Evolutionary conservation across 352 stramenopile genomes (phyloP).

Genomic region (Phytopythium ostracodes): DNA sequence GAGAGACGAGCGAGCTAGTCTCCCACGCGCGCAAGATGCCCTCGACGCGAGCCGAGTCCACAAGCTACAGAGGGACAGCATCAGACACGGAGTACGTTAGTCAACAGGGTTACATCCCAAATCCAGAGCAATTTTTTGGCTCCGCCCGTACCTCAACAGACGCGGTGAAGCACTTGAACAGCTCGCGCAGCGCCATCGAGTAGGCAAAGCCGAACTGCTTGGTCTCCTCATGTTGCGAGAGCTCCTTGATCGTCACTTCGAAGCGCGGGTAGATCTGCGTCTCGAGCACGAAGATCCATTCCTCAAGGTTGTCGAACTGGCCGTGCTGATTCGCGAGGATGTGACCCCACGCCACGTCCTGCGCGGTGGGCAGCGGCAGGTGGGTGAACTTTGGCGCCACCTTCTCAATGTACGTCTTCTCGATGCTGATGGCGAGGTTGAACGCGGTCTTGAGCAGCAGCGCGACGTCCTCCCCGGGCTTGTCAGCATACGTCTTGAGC

Average conservation of each 20-base stretch:
- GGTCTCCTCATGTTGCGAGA: slow-evolving; percentile 53
- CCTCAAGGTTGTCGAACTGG: slow-evolving; percentile 83
- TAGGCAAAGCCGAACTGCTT: slow-evolving; percentile 80
- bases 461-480: slow-evolving; percentile 62
- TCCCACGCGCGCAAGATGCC: slow-evolving; percentile 34
- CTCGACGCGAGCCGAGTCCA: slow-evolving; percentile 44
- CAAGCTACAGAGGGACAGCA: slow-evolving; percentile 21
- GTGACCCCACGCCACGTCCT: slow-evolving; percentile 78
- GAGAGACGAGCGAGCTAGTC: slow-evolving; percentile 21
- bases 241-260: slow-evolving; percentile 50
- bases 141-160: slow-evolving; percentile 58
- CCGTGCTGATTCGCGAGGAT: slow-evolving; percentile 79
- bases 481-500: slow-evolving; percentile 35
- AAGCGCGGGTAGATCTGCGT: slow-evolving; percentile 76
- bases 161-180: slow-evolving; percentile 78
- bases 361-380: slow-evolving; percentile 32
- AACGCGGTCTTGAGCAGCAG: slow-evolving; percentile 76
- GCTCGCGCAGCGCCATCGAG: slow-evolving; percentile 67
- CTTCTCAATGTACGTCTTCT: slow-evolving; percentile 77
- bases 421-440: slow-evolving; percentile 73
- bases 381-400: slow-evolving; percentile 41
- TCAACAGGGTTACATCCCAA: background rate
- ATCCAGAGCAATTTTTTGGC: background rate
- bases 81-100: background rate
- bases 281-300: slow-evolving; percentile 80